Conservation (phyloP, 768 basidiomycete genomes). For the Lactarius deliciosus region DNA sequence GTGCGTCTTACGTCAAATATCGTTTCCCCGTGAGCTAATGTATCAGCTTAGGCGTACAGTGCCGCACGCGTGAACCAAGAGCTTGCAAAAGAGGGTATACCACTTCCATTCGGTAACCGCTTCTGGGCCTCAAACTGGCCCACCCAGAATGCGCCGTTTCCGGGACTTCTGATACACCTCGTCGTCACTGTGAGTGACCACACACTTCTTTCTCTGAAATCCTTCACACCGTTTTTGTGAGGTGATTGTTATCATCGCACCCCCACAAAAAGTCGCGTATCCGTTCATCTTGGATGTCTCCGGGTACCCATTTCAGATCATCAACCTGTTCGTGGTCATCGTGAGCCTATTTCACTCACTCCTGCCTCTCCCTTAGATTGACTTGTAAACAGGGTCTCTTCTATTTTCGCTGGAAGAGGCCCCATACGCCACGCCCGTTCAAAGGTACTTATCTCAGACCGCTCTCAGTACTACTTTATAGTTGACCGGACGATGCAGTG, state of each 20-base stretch:
- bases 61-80: constrained; percentile 57
- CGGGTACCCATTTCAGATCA: constrained; percentile 54
- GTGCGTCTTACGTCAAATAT: neutral
- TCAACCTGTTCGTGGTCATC: constrained; percentile 55
- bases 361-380: neutral
- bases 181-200: constrained; percentile 46
- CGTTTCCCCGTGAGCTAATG: neutral
- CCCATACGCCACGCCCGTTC: constrained; percentile 50
- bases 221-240: constrained; percentile 23
- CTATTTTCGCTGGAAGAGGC: constrained; percentile 53
- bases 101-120: constrained; percentile 55
- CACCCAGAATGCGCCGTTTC: constrained; percentile 54
- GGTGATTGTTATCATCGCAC: constrained; percentile 54
- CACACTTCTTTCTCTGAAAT: neutral
- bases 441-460: constrained; percentile 35
- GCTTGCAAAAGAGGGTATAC: constrained; percentile 62
- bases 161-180: constrained; percentile 54
- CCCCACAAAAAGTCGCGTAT: constrained; percentile 53
- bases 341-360: constrained; percentile 36
- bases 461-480: constrained; percentile 12
- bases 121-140: constrained; percentile 68
- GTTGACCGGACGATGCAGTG: constrained; percentile 39
- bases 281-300: constrained; percentile 61
- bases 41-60: constrained; percentile 46
- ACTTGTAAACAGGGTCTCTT: constrained; percentile 47